These are phyloP conservation scores for Diaporthe batatas DNA, from an alignment of 2,329 filamentous ascomycete species.

Conservation along the genomic window DNA sequence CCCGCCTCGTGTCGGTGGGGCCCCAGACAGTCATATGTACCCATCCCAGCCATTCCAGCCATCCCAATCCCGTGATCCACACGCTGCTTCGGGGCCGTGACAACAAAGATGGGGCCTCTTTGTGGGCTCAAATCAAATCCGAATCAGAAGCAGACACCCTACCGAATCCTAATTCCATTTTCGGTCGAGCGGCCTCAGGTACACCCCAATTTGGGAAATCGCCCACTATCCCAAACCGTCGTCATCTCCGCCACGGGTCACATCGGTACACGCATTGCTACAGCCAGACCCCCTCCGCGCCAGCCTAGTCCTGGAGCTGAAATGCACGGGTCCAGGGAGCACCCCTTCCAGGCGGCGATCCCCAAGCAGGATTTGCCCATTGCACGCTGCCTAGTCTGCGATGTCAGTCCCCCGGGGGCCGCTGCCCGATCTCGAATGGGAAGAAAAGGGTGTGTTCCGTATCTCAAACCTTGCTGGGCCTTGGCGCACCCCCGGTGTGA, in stretches of 20 bases:
- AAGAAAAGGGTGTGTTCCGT: conserved; percentile 10
- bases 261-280: conserved; percentile 11
- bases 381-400: neutral
- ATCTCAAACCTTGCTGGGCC: conserved; percentile 15
- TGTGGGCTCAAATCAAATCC: conserved; percentile 12
- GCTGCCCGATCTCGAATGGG: neutral
- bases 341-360: conserved; percentile 12
- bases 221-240: neutral
- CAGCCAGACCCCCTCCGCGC: conserved; percentile 21
- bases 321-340: conserved; percentile 12
- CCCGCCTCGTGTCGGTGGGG: conserved; percentile 28
- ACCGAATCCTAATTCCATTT: conserved; percentile 25
- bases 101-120: conserved; percentile 18
- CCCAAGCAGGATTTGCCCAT: conserved; percentile 16
- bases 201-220: conserved; percentile 14
- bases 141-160: conserved; percentile 9
- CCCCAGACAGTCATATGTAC: conserved; percentile 26
- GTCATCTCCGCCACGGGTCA: conserved; percentile 19
- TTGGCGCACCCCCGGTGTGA: neutral
- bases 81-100: conserved; percentile 20
- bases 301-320: neutral
- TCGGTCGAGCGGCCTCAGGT: conserved; percentile 26
- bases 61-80: conserved; percentile 28
- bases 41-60: no score
- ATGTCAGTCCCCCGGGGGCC: conserved; percentile 2